These are phyloP conservation scores for Xylaria sp. DNA, from an alignment of 2,329 filamentous ascomycete genomes.

Conservation along the genomic window DNA sequence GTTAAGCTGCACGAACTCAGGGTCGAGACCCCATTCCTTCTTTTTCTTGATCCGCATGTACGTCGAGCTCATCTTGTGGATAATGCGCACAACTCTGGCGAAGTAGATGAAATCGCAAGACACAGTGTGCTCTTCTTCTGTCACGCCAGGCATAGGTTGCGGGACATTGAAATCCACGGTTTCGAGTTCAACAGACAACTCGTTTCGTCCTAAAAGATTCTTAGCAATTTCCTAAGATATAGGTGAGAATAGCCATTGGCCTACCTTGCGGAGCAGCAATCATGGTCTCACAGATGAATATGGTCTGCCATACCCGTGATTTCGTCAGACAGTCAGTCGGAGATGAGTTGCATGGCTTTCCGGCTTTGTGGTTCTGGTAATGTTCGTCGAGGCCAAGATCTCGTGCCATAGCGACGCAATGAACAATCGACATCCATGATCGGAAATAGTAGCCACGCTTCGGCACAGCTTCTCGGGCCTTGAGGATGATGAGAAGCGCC, in stretches of 20 bases:
- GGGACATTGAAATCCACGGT: slow-evolving; percentile 70
- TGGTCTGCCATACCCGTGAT: slow-evolving; percentile 82
- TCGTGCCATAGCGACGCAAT: slow-evolving; percentile 87
- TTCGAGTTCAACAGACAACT: slow-evolving; percentile 69
- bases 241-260: not conserved
- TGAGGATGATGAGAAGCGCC: slow-evolving; percentile 78
- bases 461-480: slow-evolving; percentile 85
- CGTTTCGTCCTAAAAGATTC: slow-evolving; percentile 59
- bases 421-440: slow-evolving; percentile 94
- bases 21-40: slow-evolving; percentile 82
- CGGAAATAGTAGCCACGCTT: slow-evolving; percentile 94
- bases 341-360: slow-evolving; percentile 62
- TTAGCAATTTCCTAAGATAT: slow-evolving; percentile 7
- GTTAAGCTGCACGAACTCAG: slow-evolving; percentile 74
- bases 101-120: slow-evolving; percentile 82
- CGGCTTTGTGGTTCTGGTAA: slow-evolving; percentile 68
- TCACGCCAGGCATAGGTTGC: slow-evolving; percentile 57
- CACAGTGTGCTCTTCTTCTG: slow-evolving; percentile 70
- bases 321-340: slow-evolving; percentile 75
- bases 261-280: slow-evolving; percentile 87
- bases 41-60: slow-evolving; percentile 67
- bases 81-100: slow-evolving; percentile 68
- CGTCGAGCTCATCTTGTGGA: slow-evolving; percentile 69
- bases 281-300: slow-evolving; percentile 85
- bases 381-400: slow-evolving; percentile 88